Evolutionary conservation across 805 yeast genomes (phyloP).

Genomic region (Metschnikowia colocasiae): DNA sequence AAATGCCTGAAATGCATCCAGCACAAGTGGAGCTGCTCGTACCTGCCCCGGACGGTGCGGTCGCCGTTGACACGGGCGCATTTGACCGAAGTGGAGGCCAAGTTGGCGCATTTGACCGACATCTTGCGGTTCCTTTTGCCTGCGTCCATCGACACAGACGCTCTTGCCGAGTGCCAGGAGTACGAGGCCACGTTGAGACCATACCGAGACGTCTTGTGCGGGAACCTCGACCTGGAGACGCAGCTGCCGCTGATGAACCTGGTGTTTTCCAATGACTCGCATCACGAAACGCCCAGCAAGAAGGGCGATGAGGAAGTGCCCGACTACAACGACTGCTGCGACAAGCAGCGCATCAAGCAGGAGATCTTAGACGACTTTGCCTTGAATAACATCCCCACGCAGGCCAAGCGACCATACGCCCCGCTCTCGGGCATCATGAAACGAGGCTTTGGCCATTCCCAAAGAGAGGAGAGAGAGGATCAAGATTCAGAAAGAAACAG

Average conservation of each 20-base stretch:
- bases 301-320: slow-evolving; percentile 7
- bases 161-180: slow-evolving; percentile 17
- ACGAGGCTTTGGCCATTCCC: not conserved
- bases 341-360: slow-evolving; percentile 30
- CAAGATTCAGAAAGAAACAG: not conserved
- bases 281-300: slow-evolving; percentile 15
- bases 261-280: slow-evolving; percentile 23
- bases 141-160: slow-evolving; percentile 18
- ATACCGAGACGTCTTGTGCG: slow-evolving; percentile 11
- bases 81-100: slow-evolving; percentile 68
- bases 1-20: slow-evolving; percentile 69
- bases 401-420: not conserved
- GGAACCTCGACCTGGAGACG: slow-evolving; percentile 9
- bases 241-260: slow-evolving; percentile 26
- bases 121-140: slow-evolving; percentile 34
- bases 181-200: slow-evolving; percentile 16
- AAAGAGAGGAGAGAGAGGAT: not conserved
- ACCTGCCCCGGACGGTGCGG: slow-evolving; percentile 73
- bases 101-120: slow-evolving; percentile 28
- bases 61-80: slow-evolving; percentile 81
- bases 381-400: slow-evolving; percentile 35
- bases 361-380: slow-evolving; percentile 39
- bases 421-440: slow-evolving; percentile 8
- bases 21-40: slow-evolving; percentile 70
- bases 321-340: slow-evolving; percentile 12